These are phyloP conservation scores for Candida smagusa DNA, from an alignment of 1,139 yeast species.

Conservation along the genomic window DNA sequence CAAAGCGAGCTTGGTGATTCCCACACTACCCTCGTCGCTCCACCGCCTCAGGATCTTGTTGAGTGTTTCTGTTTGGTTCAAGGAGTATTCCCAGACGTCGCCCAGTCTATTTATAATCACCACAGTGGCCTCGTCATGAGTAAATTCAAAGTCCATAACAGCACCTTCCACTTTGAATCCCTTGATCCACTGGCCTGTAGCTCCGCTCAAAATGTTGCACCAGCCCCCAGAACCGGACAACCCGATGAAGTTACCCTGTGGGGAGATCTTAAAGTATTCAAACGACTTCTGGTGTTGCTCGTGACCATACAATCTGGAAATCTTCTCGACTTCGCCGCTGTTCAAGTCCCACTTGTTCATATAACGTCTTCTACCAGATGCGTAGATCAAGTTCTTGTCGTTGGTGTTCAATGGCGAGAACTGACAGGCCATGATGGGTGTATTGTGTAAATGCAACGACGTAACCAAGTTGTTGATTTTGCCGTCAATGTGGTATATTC, in stretches of 20 bases:
- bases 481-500: slow-evolving; percentile 93
- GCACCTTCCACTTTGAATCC: slow-evolving; percentile 90
- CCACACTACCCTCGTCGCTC: slow-evolving; percentile 86
- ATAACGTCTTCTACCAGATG: slow-evolving; percentile 89
- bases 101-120: slow-evolving; percentile 76
- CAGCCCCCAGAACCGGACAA: slow-evolving; percentile 86
- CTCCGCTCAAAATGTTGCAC: slow-evolving; percentile 75
- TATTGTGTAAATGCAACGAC: slow-evolving; percentile 70
- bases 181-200: slow-evolving; percentile 78
- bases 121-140: slow-evolving; percentile 50
- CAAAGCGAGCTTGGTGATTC: slow-evolving; percentile 72
- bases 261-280: slow-evolving; percentile 76
- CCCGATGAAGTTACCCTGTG: slow-evolving; percentile 69
- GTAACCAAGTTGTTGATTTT: slow-evolving; percentile 77
- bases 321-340: slow-evolving; percentile 74
- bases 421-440: slow-evolving; percentile 76
- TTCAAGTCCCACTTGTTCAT: slow-evolving; percentile 90
- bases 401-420: slow-evolving; percentile 50
- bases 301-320: slow-evolving; percentile 88
- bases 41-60: slow-evolving; percentile 59
- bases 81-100: slow-evolving; percentile 85
- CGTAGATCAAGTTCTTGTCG: slow-evolving; percentile 51
- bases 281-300: slow-evolving; percentile 82
- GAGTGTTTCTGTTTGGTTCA: slow-evolving; percentile 24
- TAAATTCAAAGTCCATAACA: slow-evolving; percentile 74